These are phyloP conservation scores for Neophaeococcomyces aloes DNA, from an alignment of 2,329 filamentous ascomycete genomes.

Conservation along the genomic window DNA sequence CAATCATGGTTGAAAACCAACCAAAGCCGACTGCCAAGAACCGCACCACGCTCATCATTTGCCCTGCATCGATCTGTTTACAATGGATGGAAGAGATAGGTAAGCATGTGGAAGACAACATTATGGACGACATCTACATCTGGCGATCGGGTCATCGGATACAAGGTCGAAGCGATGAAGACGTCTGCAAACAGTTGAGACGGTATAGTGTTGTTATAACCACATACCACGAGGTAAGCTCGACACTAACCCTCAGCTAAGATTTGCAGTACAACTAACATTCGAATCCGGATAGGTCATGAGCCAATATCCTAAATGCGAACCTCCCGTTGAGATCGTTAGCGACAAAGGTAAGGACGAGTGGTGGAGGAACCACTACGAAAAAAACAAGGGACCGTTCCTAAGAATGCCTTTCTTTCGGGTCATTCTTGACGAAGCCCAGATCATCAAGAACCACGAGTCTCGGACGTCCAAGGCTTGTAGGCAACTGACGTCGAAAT, in stretches of 20 bases:
- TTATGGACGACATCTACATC: slow-evolving; percentile 20
- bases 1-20: slow-evolving; percentile 30
- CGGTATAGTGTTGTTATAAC: slow-evolving; percentile 27
- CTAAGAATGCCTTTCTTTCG: slow-evolving; percentile 29
- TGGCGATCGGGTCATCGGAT: slow-evolving; percentile 22
- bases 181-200: slow-evolving; percentile 18
- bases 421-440: slow-evolving; percentile 33
- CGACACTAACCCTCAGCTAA: background rate
- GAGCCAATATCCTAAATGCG: slow-evolving; percentile 25
- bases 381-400: slow-evolving; percentile 24
- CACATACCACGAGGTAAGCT: slow-evolving; percentile 26
- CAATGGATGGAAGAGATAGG: slow-evolving; percentile 30
- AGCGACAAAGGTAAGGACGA: slow-evolving; percentile 17
- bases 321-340: slow-evolving; percentile 14
- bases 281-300: slow-evolving; percentile 16
- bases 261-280: background rate
- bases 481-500: slow-evolving; percentile 26
- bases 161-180: slow-evolving; percentile 5
- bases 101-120: slow-evolving; percentile 23
- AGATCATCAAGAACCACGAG: slow-evolving; percentile 29
- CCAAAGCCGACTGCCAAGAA: slow-evolving; percentile 4
- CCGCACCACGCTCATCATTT: slow-evolving; percentile 31
- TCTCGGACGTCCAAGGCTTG: slow-evolving; percentile 29
- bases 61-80: slow-evolving; percentile 25
- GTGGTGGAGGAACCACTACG: slow-evolving; percentile 23